Conservation (phyloP, 1,284 basidiomycete genomes). For the Cutaneotrichosporon sp. region DNA sequence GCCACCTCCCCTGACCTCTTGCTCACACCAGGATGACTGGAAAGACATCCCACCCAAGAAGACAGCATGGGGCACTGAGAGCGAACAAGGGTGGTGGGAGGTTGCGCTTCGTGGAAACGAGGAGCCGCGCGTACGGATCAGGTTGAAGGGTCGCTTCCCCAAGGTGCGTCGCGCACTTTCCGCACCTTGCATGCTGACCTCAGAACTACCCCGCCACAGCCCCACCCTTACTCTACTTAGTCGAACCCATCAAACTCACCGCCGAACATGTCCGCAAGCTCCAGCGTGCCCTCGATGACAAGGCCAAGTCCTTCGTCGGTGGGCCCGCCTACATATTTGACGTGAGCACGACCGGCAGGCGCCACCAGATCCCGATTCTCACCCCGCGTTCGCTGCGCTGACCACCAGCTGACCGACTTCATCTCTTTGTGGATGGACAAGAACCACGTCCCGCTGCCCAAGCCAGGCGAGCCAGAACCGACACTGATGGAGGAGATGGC, state of each 20-base stretch:
- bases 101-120: slow-evolving; percentile 39
- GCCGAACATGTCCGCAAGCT: slow-evolving; percentile 41
- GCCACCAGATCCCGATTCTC: background rate
- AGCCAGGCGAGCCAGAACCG: slow-evolving; percentile 37
- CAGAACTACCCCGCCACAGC: slow-evolving; percentile 13
- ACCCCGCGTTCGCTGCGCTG: background rate
- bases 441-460: slow-evolving; percentile 47
- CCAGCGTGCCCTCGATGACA: slow-evolving; percentile 41
- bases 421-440: slow-evolving; percentile 46
- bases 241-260: slow-evolving; percentile 42
- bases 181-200: background rate
- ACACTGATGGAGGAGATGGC: slow-evolving; percentile 53
- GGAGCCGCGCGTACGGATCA: slow-evolving; percentile 43
- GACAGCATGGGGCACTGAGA: slow-evolving; percentile 50
- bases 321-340: slow-evolving; percentile 51
- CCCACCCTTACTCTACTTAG: slow-evolving; percentile 37
- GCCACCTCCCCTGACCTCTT: background rate
- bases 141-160: slow-evolving; percentile 42
- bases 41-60: slow-evolving; percentile 45
- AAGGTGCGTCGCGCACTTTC: slow-evolving; percentile 33
- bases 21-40: slow-evolving; percentile 46
- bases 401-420: slow-evolving; percentile 41
- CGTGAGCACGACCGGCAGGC: slow-evolving; percentile 29
- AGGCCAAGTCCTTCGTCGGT: slow-evolving; percentile 36
- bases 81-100: slow-evolving; percentile 49